Base-by-base conservation (phyloP, 176 grass and related monocot genomes). In the Luzula sylvatica region DNA sequence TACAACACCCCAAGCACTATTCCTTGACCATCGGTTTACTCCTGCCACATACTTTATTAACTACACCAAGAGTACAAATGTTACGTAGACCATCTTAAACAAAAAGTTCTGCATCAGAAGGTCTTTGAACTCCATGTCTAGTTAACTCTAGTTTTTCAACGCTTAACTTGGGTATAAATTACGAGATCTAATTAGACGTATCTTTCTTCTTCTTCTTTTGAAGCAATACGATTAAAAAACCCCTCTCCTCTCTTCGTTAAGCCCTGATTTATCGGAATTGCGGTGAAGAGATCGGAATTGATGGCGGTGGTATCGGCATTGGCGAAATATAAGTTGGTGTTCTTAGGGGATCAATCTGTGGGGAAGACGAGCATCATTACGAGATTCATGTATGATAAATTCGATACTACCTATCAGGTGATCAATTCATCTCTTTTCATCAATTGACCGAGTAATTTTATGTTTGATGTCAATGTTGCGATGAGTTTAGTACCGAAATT, bases 301-400 rank as follows among this genome's bases (percentile, higher is more conserved):
- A 73, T 74, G 70, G 58, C 70, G 41, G 52, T 44, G 38, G 70
- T 74, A 23, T 74, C 70, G 49, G 70, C 70, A 27, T 56, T 74
- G 70, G 70, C 70, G 19, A 74, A 74, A 23, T 74, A 74, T 45
- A 74, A 74, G 26, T 47, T 74, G 38, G 70, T 74, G 23, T 74
- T 74, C 49, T 52, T 74, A 14, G 70, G 70, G 15, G 70, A 74
- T 49, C 70, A 74, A 45, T 74, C 72, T 1, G 72, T 75, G 2
- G 72, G 72, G 20, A 75, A 75, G 52, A 75, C 72, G 0, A 75
- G 72, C 42, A 75, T 75, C 61, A 75, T 75, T 61, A 75, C 72
- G 14, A 46, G 72, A 65, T 75, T 75, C 52, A 75, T 75, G 72
- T 75, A 75, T 39, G 72, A 75, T 56, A 75, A 75, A 29, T 75